Percentiles rank a stretch among this genome's conserved stretches.
phyloP scores from a whole-genome alignment of 1,139 yeast genomes.

The Debaryomyces coudertii region DNA sequence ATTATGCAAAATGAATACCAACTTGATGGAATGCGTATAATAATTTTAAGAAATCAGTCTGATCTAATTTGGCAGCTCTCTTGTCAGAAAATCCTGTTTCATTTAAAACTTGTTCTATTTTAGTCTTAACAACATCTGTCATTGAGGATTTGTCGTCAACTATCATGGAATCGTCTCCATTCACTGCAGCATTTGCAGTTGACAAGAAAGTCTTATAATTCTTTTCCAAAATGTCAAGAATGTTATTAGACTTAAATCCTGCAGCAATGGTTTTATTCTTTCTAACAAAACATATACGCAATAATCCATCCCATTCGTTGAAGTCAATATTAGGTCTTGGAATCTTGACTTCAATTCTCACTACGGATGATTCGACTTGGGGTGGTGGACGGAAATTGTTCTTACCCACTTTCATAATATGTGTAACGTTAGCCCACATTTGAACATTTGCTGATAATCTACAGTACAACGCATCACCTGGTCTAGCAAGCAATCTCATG shows the following conservation, averaged over 20 bases:
- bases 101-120: slow-evolving; percentile 65
- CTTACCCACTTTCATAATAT: slow-evolving; percentile 96
- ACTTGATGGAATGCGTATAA: slow-evolving; percentile 95
- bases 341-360: slow-evolving; percentile 83
- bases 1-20: slow-evolving; percentile 91
- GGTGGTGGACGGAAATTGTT: slow-evolving; percentile 99
- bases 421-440: slow-evolving; percentile 99
- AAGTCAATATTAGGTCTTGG: slow-evolving; percentile 94
- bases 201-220: slow-evolving; percentile 85
- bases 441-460: slow-evolving; percentile 95
- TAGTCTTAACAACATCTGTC: slow-evolving; percentile 54
- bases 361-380: slow-evolving; percentile 96
- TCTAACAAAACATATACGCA: slow-evolving; percentile 88
- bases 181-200: slow-evolving; percentile 49
- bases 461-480: slow-evolving; percentile 92
- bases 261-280: slow-evolving; percentile 93
- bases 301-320: slow-evolving; percentile 95
- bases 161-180: slow-evolving; percentile 55
- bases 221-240: slow-evolving; percentile 82
- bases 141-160: slow-evolving; percentile 52
- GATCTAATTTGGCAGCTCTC: slow-evolving; percentile 94
- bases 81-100: slow-evolving; percentile 82
- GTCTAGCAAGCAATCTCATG: slow-evolving; percentile 85
- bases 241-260: slow-evolving; percentile 83
- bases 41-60: slow-evolving; percentile 85